phyloP scores from a whole-genome alignment of 2,329 filamentous ascomycete genomes.

The Juglanconis oblonga region DNA sequence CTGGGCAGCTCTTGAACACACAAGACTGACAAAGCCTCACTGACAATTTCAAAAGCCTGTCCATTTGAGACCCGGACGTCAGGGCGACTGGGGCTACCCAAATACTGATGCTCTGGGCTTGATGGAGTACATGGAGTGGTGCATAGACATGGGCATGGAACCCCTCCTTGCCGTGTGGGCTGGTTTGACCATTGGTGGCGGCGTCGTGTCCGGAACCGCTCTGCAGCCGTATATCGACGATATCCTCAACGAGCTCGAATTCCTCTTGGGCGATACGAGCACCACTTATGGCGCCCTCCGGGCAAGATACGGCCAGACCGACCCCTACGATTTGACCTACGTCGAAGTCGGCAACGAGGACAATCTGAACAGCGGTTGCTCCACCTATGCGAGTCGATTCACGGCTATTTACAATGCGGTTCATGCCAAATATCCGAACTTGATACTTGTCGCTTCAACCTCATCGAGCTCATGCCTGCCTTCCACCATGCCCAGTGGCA shows the following conservation, averaged over 20 bases:
- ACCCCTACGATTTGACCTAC: slow-evolving; percentile 47
- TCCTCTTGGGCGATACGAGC: slow-evolving; percentile 40
- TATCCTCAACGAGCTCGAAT: slow-evolving; percentile 50
- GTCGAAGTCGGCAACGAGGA: slow-evolving; percentile 56
- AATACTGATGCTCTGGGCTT: slow-evolving; percentile 49
- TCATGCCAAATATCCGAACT: slow-evolving; percentile 13
- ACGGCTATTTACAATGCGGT: slow-evolving; percentile 37
- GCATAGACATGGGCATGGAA: slow-evolving; percentile 8
- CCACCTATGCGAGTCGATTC: slow-evolving; percentile 39
- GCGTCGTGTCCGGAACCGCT: slow-evolving; percentile 37
- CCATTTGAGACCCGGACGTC: slow-evolving; percentile 29
- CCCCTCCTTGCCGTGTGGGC: slow-evolving; percentile 42
- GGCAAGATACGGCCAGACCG: slow-evolving; percentile 44
- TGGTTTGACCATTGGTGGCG: slow-evolving; percentile 41
- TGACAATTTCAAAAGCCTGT: slow-evolving; percentile 21
- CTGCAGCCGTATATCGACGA: slow-evolving; percentile 45
- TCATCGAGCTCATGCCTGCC: slow-evolving; percentile 37
- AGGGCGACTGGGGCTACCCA: slow-evolving; percentile 40
- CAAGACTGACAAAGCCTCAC: neutral
- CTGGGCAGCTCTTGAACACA: neutral
- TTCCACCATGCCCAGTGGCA: slow-evolving; percentile 27
- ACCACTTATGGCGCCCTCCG: slow-evolving; percentile 44
- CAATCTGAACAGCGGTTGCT: slow-evolving; percentile 37
- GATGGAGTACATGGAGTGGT: slow-evolving; percentile 43
- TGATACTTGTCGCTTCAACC: slow-evolving; percentile 21